Base-by-base conservation (phyloP, 2,329 filamentous ascomycete species). In the Colletotrichum incanum region DNA sequence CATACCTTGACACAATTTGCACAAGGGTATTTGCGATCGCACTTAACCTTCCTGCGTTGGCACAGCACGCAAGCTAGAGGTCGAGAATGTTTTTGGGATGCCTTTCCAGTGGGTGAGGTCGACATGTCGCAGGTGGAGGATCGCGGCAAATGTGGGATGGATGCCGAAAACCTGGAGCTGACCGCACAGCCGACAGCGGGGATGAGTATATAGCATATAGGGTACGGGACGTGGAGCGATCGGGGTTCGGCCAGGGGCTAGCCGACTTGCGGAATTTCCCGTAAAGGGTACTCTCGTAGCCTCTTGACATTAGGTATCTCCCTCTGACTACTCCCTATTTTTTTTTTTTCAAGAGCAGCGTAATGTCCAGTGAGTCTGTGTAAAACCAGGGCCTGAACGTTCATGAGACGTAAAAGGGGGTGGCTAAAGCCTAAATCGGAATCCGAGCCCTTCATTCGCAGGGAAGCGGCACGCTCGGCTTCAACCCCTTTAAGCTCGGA, bases 21-120 rank as follows among this genome's bases (percentile, higher is more conserved):
- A 76, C 89, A 91, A 5, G 89, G 89, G 50, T 86, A 88, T 49
- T 85, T 86, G 71, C 89, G 85, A 76, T 90, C 88, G 79, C 89
- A 91, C 78, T 89, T 90, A 80, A 90, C 90, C 80, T 91, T 90
- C 75, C 89, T 85, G 76, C 88, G 86, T 77, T 90, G 88, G 77
- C 89, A 91, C 37, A 90, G 81, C n/a, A 88, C 86, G 75, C 88
- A 89, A 14, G 67, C 67, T 39, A 70, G 28, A 31, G 87, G 50
- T 41, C 64, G 49, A 34, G 66, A 54, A 31, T 63, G 55, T 34
- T 65, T 70, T 16, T 61, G 45, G 1, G 67, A 65, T n/a, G 61
- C 28, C 45, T 59, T 70, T 8, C 59, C 61, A 37, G 45, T 28
- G 43, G 67, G 45, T 37, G 67, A 65, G 31, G 60, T 54, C 31